phyloP scores from a whole-genome alignment of 208 protist genomes.

The Vickermania ingenoplastis region DNA sequence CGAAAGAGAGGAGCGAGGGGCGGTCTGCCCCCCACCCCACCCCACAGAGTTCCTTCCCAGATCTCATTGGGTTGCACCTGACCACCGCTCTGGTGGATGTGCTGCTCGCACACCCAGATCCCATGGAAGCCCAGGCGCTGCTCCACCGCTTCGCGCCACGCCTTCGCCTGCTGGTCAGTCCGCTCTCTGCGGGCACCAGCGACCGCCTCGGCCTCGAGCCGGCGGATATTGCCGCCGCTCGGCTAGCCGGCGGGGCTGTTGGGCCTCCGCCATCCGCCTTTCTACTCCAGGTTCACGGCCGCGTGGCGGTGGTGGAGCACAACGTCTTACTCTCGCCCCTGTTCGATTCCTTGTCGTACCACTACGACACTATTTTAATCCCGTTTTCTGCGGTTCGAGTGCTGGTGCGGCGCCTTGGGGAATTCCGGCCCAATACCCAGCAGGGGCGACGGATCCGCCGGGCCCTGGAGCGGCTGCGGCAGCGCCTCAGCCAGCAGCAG shows the following conservation, averaged over 20 bases:
- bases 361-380: constrained; percentile 83
- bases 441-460: constrained; percentile 52
- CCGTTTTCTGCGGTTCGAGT: constrained; percentile 62
- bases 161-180: constrained; percentile 43
- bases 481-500: constrained; percentile 15
- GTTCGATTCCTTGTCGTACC: constrained; percentile 63
- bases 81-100: constrained; percentile 66
- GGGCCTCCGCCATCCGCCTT: neutral
- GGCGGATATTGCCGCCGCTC: neutral
- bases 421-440: constrained; percentile 26
- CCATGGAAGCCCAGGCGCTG: constrained; percentile 52
- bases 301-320: constrained; percentile 83
- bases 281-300: constrained; percentile 40
- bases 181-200: neutral
- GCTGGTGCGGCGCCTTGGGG: constrained; percentile 49
- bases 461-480: constrained; percentile 27
- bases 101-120: constrained; percentile 54
- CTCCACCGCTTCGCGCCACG: constrained; percentile 47
- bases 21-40: constrained; percentile 45
- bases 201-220: neutral
- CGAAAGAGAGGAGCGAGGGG: constrained; percentile 24
- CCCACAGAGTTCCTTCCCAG: constrained; percentile 9
- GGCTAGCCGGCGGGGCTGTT: neutral
- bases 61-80: constrained; percentile 5
- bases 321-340: constrained; percentile 70